These are phyloP conservation scores for Vachellia pachyceras DNA, from an alignment of 306 rosid genomes.

Conservation along the genomic window DNA sequence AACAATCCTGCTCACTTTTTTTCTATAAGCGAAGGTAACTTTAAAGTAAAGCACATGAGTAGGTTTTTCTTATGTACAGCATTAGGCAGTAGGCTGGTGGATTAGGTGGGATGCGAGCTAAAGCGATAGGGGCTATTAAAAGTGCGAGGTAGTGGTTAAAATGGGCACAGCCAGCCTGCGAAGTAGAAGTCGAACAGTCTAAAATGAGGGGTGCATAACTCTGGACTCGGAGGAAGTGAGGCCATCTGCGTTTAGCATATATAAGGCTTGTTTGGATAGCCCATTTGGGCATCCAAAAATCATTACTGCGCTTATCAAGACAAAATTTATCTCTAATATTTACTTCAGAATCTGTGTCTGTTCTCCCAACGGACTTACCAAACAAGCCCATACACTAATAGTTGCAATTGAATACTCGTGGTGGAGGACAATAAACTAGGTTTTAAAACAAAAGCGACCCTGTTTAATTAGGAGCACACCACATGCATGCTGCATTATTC, in stretches of 20 bases:
- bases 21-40: too few relatives aligned
- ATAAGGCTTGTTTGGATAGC: too few relatives aligned
- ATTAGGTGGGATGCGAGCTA: conserved; percentile 16
- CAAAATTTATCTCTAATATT: too few relatives aligned
- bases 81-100: too few relatives aligned
- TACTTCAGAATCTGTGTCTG: too few relatives aligned
- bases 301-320: too few relatives aligned
- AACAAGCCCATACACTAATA: too few relatives aligned
- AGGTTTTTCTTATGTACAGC: too few relatives aligned
- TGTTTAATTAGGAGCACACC: conserved; percentile 45
- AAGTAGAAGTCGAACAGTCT: conserved; percentile 30
- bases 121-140: not conserved
- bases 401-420: conserved; percentile 1
- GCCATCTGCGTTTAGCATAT: not conserved
- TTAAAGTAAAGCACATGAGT: too few relatives aligned
- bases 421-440: not conserved
- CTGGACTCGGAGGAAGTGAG: conserved; percentile 18
- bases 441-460: conserved; percentile 12
- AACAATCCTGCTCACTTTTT: too few relatives aligned
- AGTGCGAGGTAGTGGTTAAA: conserved; percentile 23
- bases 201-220: conserved; percentile 42
- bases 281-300: too few relatives aligned
- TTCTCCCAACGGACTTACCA: too few relatives aligned
- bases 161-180: conserved; percentile 13
- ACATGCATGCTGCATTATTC: conserved; percentile 50